These are phyloP conservation scores for Emericellopsis atlantica DNA, from an alignment of 2,329 filamentous ascomycete species.

Conservation along the genomic window DNA sequence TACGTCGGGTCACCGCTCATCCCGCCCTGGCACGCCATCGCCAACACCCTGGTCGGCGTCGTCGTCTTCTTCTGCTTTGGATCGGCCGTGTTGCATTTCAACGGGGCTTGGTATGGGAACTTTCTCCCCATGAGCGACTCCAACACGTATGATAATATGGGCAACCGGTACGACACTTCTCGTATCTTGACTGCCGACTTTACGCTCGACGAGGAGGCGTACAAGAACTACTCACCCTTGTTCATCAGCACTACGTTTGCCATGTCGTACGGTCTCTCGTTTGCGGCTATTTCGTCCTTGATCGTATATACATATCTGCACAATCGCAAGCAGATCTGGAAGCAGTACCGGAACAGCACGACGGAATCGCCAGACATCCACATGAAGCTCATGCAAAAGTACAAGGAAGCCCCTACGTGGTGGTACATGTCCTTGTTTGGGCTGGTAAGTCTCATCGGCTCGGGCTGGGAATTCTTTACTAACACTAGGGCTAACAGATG, in stretches of 20 bases:
- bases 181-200: slow-evolving; percentile 49
- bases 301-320: slow-evolving; percentile 57
- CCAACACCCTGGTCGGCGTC: slow-evolving; percentile 58
- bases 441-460: slow-evolving; percentile 24
- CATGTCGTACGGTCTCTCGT: slow-evolving; percentile 57
- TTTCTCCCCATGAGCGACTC: slow-evolving; percentile 61
- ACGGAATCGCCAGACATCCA: slow-evolving; percentile 50
- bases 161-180: slow-evolving; percentile 47
- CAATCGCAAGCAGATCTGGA: slow-evolving; percentile 54
- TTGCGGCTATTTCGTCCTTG: slow-evolving; percentile 57
- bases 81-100: slow-evolving; percentile 50
- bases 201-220: slow-evolving; percentile 50
- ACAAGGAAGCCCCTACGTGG: slow-evolving; percentile 49
- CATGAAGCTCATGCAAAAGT: slow-evolving; percentile 51
- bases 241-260: slow-evolving; percentile 62
- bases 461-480: not conserved
- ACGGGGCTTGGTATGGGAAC: slow-evolving; percentile 48
- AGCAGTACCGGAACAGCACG: slow-evolving; percentile 45
- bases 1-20: slow-evolving; percentile 57
- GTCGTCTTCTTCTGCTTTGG: slow-evolving; percentile 52
- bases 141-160: slow-evolving; percentile 60
- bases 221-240: slow-evolving; percentile 54
- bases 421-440: slow-evolving; percentile 49
- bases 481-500: slow-evolving; percentile 23
- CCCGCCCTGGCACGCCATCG: slow-evolving; percentile 61